phyloP scores from a whole-genome alignment of 2,329 filamentous ascomycete genomes.

The Pestalotiopsis sp. region DNA sequence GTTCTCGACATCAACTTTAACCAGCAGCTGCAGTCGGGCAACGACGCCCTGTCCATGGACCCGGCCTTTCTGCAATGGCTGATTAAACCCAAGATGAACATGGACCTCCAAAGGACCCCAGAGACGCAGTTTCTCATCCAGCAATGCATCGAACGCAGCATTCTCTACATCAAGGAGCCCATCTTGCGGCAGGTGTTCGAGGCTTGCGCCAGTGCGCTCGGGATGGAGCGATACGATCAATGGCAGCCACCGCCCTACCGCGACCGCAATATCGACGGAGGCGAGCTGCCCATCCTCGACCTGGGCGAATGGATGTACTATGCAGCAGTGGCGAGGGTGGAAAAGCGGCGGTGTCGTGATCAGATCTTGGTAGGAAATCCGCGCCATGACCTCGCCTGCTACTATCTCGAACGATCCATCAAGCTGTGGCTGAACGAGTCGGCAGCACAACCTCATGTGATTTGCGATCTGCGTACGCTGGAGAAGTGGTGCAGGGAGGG shows the following conservation, averaged over 20 bases:
- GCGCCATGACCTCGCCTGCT: neutral
- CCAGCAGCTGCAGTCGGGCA: neutral
- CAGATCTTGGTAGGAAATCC: neutral
- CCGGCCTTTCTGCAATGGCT: neutral
- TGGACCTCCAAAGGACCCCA: neutral
- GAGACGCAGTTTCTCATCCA: neutral
- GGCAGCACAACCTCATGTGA: neutral
- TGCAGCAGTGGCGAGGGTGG: neutral
- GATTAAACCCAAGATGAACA: neutral
- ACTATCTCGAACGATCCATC: slow-evolving; percentile 1
- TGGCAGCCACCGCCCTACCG: neutral
- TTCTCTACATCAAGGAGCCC: neutral
- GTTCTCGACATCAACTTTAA: neutral
- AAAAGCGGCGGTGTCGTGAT: neutral
- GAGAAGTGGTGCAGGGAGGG: neutral
- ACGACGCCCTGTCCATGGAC: neutral
- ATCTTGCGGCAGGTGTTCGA: neutral
- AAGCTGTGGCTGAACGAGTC: neutral
- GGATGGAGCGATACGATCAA: neutral
- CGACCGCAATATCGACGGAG: neutral
- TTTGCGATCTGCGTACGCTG: neutral
- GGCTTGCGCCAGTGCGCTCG: neutral
- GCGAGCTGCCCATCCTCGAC: neutral
- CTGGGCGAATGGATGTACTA: slow-evolving; percentile 2
- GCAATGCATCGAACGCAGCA: neutral